Conservation (phyloP, 352 stramenopile species). For the Pythium sukuiense region DNA sequence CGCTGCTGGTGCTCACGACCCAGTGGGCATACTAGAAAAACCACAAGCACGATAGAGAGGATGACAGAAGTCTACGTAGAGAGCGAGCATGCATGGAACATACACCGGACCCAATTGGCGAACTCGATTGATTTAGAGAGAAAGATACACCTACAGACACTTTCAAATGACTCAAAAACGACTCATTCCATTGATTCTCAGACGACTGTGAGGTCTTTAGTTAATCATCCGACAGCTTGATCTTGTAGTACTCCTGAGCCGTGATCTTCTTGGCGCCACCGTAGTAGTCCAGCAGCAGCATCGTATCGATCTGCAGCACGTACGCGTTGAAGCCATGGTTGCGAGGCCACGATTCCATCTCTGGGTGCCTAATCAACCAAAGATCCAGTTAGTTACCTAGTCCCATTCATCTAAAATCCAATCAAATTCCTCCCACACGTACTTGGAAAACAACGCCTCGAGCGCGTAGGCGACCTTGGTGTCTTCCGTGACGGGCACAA, state of each 20-base stretch:
- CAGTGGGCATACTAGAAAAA: constrained; percentile 54
- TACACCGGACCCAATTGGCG: too few relatives aligned
- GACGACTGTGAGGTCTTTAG: background rate
- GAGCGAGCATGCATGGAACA: too few relatives aligned
- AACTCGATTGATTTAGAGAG: too few relatives aligned
- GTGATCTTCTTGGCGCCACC: constrained; percentile 64
- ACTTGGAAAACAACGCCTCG: constrained; percentile 73
- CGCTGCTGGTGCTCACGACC: constrained; percentile 70
- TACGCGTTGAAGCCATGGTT: constrained; percentile 59
- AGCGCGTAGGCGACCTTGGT: constrained; percentile 42
- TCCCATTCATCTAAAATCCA: too few relatives aligned
- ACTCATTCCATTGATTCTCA: background rate
- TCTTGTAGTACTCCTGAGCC: constrained; percentile 63
- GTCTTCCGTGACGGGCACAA: constrained; percentile 45
- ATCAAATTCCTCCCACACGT: constrained; percentile 5
- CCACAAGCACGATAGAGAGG: background rate
- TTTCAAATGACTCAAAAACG: too few relatives aligned
- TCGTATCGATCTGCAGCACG: constrained; percentile 55
- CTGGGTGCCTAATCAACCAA: constrained; percentile 40
- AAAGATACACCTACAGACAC: too few relatives aligned
- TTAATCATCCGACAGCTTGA: constrained; percentile 34
- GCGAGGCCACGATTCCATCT: constrained; percentile 67
- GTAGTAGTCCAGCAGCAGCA: constrained; percentile 73
- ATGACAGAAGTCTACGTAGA: too few relatives aligned
- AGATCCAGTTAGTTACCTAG: too few relatives aligned